Percentiles rank a stretch among this genome's conserved stretches.
Conservation (phyloP, 352 stramenopile genomes). For the Phytophthora capsici region DNA sequence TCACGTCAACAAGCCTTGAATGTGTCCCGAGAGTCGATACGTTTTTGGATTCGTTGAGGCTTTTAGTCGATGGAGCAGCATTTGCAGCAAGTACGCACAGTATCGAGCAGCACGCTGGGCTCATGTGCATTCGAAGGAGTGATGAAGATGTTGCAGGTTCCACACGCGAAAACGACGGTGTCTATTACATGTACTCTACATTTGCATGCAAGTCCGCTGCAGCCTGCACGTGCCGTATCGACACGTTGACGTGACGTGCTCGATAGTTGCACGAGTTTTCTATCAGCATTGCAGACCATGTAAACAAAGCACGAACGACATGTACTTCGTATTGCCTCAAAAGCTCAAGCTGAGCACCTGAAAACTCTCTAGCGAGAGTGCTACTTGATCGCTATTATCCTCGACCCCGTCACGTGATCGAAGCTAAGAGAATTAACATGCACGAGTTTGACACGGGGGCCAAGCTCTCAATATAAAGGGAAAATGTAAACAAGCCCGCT, state of each 20-base stretch:
- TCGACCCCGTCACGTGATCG: constrained; percentile 11
- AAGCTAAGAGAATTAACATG: constrained; percentile 30
- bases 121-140: neutral
- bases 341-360: neutral
- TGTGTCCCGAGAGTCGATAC: neutral
- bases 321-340: constrained; percentile 11
- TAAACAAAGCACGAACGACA: constrained; percentile 1
- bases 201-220: constrained; percentile 6
- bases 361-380: neutral
- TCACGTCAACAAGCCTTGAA: constrained; percentile 20
- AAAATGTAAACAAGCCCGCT: constrained; percentile 13
- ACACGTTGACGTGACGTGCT: constrained; percentile 6
- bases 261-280: neutral
- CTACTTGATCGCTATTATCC: constrained; percentile 22
- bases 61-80: neutral
- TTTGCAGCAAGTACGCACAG: constrained; percentile 6
- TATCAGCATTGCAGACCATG: no score
- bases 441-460: constrained; percentile 11
- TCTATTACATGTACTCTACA: neutral
- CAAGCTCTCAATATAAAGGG: constrained; percentile 8
- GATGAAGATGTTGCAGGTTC: neutral
- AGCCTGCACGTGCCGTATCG: no score
- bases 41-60: constrained; percentile 6
- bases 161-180: neutral
- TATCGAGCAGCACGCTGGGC: neutral